These are phyloP conservation scores for Oryza nivara DNA, from an alignment of 176 grass and related monocot genomes.

Conservation along the genomic window DNA sequence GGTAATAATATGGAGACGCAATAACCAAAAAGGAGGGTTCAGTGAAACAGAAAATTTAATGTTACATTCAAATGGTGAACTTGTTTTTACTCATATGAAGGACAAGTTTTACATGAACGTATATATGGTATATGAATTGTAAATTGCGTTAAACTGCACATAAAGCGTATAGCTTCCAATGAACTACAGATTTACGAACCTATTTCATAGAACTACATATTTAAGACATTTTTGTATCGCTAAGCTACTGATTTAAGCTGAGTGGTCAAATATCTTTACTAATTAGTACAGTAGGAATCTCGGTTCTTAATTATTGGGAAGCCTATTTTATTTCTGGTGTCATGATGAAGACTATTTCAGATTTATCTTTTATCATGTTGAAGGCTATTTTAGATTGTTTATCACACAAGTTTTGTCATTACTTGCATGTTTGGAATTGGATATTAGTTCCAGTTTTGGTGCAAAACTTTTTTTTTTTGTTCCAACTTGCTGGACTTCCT, in stretches of 20 bases:
- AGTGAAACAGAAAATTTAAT: not conserved
- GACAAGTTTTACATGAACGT: not conserved
- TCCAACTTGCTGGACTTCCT: not conserved
- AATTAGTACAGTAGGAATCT: not conserved
- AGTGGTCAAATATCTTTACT: not conserved
- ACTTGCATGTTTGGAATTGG: not conserved
- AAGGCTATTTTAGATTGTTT: not conserved
- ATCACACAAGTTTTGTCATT: not conserved
- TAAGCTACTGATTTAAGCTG: not conserved
- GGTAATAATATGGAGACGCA: not conserved
- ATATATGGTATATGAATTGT: not conserved
- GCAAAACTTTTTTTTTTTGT: not conserved
- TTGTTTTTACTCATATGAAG: not conserved
- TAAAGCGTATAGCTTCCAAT: too few relatives aligned
- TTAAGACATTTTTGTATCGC: not conserved
- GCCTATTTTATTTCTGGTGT: not conserved
- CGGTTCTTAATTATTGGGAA: not conserved
- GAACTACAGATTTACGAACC: not conserved
- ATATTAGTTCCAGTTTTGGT: not conserved
- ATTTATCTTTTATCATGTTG: not conserved
- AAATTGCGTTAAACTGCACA: not conserved
- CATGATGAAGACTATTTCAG: not conserved
- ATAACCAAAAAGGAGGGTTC: not conserved
- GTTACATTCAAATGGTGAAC: conserved; percentile 8
- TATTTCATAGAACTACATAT: not conserved